Evolutionary conservation across 2,329 filamentous ascomycete genomes (phyloP), one percentile per base, ranked within the genome.

Genomic region (Coniochaeta sp.): DNA sequence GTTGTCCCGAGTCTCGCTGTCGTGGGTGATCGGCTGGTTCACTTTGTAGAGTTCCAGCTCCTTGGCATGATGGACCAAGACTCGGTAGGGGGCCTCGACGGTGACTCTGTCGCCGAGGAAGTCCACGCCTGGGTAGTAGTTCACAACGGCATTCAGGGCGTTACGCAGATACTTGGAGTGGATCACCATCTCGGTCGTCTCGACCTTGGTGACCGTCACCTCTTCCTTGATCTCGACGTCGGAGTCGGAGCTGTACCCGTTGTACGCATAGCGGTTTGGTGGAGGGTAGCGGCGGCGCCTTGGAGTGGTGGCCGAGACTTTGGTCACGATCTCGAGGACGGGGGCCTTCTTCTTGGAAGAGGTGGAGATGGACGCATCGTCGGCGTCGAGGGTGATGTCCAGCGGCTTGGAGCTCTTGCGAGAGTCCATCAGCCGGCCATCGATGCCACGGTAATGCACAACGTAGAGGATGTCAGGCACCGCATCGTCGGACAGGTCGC

Each of bases 101-200:
- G 65, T 67, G 59, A 78, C 69, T n/a, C 60, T 67, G 7, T 74
- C 71, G 44, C 67, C 73, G 0, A 71, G 66, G 57, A 79, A 72
- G 47, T 69, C 70, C 60, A 74, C 70, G 43, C 72, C 70, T 3
- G 79, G 79, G 63, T 81, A 81, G 64, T 81, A 82, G 26, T 69
- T 71, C 7, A 83, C 73, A 6, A 81, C 74, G 14, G 79, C 78
- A 31, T 70, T 72, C 5, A 83, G 71, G 1, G 79, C 79, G 55
- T 79, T 75, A 63, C 77, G 73, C 33, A 84, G 72, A 60, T 79
- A 69, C 33, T 67, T 61, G 1, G 79, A 81, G 63, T 78, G 71
- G 52, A 81, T 76, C 2, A 73, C 57, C 76, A 81, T 80, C 59
- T 68, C 64, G 0, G 74, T 76, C 1, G 63, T 68, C 19, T 72